Base-by-base conservation (phyloP, 1,139 yeast genomes). In the Yamadazyma diddensiae region DNA sequence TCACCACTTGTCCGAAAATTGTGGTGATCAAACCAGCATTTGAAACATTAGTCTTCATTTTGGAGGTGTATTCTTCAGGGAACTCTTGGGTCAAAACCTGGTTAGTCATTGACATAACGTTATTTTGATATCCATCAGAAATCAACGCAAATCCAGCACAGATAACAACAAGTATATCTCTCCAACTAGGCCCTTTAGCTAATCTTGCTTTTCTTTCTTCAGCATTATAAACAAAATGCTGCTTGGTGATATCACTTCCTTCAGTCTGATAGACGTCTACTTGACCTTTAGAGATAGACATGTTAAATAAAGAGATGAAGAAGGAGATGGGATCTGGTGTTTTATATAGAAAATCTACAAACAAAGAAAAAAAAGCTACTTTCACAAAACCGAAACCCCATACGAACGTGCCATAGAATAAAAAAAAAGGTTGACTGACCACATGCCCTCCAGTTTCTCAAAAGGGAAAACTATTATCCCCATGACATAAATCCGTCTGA, bases 51-150 rank as follows among this genome's bases (percentile, higher is more conserved):
- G 77, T 68, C 42, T 68, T 66, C 62, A 69, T 62, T 23, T 49
- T 45, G 3, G 62, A 44, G 6, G 48, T 46, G 42, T 68, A 71
- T 20, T 50, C 53, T 24, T 50, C 32, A 26, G 70, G 62, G 39
- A 57, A 55, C 39, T 54, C 47, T 12, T 38, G 28, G 10, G 64
- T 53, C 39, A 65, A 60, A 3, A 67, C 66, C 25, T 57, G 54
- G 35, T 70, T 69, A 32, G 60, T 52, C 66, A 70, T 70, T 6
- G 73, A 61, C 60, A 70, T 66, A 28, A 71, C 72, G 46, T 70
- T 72, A 43, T 71, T 72, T 42, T 70, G 74, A 45, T 70, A 71
- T 9, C 78, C 78, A 53, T 72, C 78, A 8, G 75, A 69, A 29
- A 71, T 64, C 45, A 71, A 65, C 5, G 77, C 77, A 42, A 69